Evolutionary conservation across 306 rosid genomes (phyloP), one percentile per base, ranked within the genome.

Genomic region (Cicer pinnatifidum): DNA sequence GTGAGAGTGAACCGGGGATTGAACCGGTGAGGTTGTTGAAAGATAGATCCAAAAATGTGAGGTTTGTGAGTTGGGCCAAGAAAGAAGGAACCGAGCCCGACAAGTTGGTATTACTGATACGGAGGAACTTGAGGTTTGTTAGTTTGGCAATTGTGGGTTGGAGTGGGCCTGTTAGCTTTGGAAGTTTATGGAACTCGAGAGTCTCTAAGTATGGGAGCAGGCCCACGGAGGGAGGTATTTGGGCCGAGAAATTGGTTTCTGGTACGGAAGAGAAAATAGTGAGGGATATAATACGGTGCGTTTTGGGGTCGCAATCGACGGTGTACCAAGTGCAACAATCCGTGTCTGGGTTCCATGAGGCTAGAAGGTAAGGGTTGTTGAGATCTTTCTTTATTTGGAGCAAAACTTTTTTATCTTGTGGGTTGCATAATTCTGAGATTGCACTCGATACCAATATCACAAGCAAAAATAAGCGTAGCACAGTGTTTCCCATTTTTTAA

Each of bases 311-410:
- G 11, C 96, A 89, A 0, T 28, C 23, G 54, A 91, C 78, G 11
- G 69, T 6, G 84, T 86, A 79, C 97, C 97, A 89, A 0, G 72
- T 15, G 9, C 97, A 91, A 52, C 97, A 89, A 11, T 88, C 97
- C 0, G 70, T 74, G 39, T 82, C 11, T 6, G 91, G 78, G 0
- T 86, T 16, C 96, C 96, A 89, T 0, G 96, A 89, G 72, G 86
- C 44, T 0, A 91, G 86, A 5, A 80, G 62, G 83, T 91, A 88
- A 0, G 96, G 91, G 44, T 91, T 58, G 77, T 88, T 79, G 78
- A 91, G 81, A 50, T 87, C 90, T 37, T 84, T 59, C 66, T 88
- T 89, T 70, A 91, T 82, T 38, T 83, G 76, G 28, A 91, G 89
- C 1, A 91, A 82, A 3, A 16, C 90, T 6, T 83, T 84, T 56